Percentiles rank a stretch among this genome's conserved stretches.
Conservation (phyloP, 2,329 filamentous ascomycete species). For the Pyrenophora tritici-repentis region DNA sequence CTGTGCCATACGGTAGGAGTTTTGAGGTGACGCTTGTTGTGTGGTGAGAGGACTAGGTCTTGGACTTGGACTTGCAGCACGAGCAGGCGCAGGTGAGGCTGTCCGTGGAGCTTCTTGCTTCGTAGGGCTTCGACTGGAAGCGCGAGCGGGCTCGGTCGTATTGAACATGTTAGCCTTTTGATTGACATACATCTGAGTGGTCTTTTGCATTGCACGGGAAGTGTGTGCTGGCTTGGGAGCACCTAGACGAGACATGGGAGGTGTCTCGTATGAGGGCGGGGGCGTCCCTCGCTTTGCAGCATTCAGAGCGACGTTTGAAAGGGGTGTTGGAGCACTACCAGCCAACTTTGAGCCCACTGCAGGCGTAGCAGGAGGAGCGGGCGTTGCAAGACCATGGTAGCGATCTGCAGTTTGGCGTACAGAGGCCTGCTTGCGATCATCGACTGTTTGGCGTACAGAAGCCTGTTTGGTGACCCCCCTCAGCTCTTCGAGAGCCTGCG, state of each 20-base stretch:
- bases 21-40: slow-evolving; percentile 19
- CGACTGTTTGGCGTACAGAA: slow-evolving; percentile 80
- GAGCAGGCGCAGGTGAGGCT: slow-evolving; percentile 69
- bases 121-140: slow-evolving; percentile 60
- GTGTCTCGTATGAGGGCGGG: slow-evolving; percentile 81
- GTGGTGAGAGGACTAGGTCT: slow-evolving; percentile 56
- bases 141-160: slow-evolving; percentile 55
- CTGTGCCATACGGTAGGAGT: slow-evolving; percentile 18
- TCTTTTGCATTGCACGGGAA: slow-evolving; percentile 92
- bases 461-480: slow-evolving; percentile 86
- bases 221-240: slow-evolving; percentile 92
- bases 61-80: slow-evolving; percentile 62
- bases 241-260: slow-evolving; percentile 75
- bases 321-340: slow-evolving; percentile 52
- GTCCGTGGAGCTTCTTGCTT: slow-evolving; percentile 53
- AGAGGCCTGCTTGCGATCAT: slow-evolving; percentile 73
- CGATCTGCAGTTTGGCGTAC: slow-evolving; percentile 91
- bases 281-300: slow-evolving; percentile 73
- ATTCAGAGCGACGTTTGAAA: slow-evolving; percentile 52
- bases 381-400: slow-evolving; percentile 91
- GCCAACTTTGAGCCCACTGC: slow-evolving; percentile 45
- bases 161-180: slow-evolving; percentile 82
- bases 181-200: slow-evolving; percentile 83
- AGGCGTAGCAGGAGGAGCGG: slow-evolving; percentile 58
- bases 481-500: slow-evolving; percentile 86